Evolutionary conservation across 2,329 filamentous ascomycete genomes (phyloP).

Genomic region (Aspergillus pseudoviridinutans): DNA sequence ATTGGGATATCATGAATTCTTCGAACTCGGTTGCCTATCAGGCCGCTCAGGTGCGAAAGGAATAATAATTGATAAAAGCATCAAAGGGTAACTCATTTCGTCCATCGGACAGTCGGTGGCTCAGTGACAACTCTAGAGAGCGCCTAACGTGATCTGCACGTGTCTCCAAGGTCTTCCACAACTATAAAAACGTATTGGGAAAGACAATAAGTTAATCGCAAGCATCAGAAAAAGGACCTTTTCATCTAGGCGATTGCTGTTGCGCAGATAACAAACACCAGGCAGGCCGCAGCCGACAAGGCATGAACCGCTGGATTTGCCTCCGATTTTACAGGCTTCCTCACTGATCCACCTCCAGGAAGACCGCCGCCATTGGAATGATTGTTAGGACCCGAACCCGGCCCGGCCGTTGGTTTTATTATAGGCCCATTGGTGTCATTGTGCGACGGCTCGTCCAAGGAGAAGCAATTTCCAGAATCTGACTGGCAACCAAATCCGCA

Average conservation of each 20-base stretch:
- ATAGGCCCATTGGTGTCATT: neutral
- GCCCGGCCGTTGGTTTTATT: constrained; percentile 3
- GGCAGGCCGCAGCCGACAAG: neutral
- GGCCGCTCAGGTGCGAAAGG: neutral
- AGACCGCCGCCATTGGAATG: neutral
- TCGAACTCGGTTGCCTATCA: neutral
- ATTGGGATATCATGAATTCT: neutral
- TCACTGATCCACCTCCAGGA: neutral
- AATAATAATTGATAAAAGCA: neutral
- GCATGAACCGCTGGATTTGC: neutral
- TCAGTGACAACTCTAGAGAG: neutral
- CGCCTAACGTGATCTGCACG: neutral
- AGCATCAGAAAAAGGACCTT: neutral
- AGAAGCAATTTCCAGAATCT: constrained; percentile 26
- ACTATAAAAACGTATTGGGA: neutral
- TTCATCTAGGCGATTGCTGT: neutral
- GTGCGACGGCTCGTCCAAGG: neutral
- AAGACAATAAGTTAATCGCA: neutral
- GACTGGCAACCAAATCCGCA: constrained; percentile 31
- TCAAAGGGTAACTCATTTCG: neutral
- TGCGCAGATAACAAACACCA: neutral
- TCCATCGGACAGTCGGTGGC: neutral
- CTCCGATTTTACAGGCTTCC: neutral
- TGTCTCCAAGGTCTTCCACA: neutral
- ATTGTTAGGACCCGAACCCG: neutral